Percentiles rank a stretch among this genome's conserved stretches.
phyloP scores from a whole-genome alignment of 768 basidiomycete genomes.

The Kwoniella newhampshirensis region DNA sequence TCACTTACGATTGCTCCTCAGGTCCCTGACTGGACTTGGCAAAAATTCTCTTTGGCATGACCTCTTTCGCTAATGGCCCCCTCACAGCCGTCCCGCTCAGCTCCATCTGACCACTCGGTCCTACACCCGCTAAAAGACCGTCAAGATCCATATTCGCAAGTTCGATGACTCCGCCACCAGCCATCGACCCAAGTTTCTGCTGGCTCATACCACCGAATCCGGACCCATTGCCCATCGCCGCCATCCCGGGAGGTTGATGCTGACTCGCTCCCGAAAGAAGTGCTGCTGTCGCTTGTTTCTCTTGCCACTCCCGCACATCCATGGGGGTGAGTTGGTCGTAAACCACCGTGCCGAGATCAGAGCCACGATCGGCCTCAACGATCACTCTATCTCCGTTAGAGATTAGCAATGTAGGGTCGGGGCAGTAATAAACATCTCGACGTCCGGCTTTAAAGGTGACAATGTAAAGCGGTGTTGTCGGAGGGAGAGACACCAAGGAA shows the following conservation, averaged over 20 bases:
- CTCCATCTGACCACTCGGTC: conserved; percentile 36
- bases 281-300: conserved; percentile 66
- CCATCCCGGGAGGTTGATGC: conserved; percentile 46
- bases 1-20: conserved; percentile 74
- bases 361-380: conserved; percentile 93
- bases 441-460: conserved; percentile 97
- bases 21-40: conserved; percentile 67
- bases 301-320: conserved; percentile 88
- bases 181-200: neutral
- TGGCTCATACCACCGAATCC: neutral
- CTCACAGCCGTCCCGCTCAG: conserved; percentile 17
- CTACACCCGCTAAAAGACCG: conserved; percentile 32
- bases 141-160: conserved; percentile 34
- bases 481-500: conserved; percentile 76
- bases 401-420: conserved; percentile 66
- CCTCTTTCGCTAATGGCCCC: conserved; percentile 72
- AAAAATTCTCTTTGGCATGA: conserved; percentile 95
- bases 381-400: conserved; percentile 88
- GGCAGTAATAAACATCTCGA: conserved; percentile 89
- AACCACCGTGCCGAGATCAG: conserved; percentile 79
- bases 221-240: neutral
- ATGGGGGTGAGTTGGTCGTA: conserved; percentile 85
- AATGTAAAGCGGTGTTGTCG: conserved; percentile 87
- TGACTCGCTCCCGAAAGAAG: conserved; percentile 44
- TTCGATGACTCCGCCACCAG: conserved; percentile 9